These are phyloP conservation scores for Botrytis cinerea DNA, from an alignment of 2,329 filamentous ascomycete species.

Conservation along the genomic window DNA sequence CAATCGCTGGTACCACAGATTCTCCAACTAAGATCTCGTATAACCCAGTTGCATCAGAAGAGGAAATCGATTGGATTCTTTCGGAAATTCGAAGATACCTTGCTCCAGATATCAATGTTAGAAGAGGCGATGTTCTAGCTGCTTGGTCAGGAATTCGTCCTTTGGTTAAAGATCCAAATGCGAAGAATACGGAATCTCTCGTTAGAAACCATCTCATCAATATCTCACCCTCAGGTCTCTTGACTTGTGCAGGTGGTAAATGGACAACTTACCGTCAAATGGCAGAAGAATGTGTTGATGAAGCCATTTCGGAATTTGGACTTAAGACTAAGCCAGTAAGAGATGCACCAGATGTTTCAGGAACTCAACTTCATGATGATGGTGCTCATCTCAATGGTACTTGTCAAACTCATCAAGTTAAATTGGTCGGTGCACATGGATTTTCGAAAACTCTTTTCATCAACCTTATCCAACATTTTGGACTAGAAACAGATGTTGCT, in stretches of 20 bases:
- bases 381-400: conserved; percentile 68
- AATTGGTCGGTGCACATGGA: conserved; percentile 80
- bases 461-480: conserved; percentile 91
- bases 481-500: conserved; percentile 87
- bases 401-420: conserved; percentile 82
- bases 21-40: conserved; percentile 70
- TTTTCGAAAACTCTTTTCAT: conserved; percentile 92
- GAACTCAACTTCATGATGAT: conserved; percentile 70
- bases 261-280: conserved; percentile 94
- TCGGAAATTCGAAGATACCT: conserved; percentile 81
- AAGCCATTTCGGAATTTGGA: conserved; percentile 69
- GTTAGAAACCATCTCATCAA: conserved; percentile 86
- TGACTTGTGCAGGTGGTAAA: conserved; percentile 87
- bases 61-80: conserved; percentile 87
- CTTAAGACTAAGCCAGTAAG: conserved; percentile 58
- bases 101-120: conserved; percentile 80
- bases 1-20: conserved; percentile 86
- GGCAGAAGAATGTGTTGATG: conserved; percentile 86
- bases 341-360: conserved; percentile 67
- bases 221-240: conserved; percentile 73
- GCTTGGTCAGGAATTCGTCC: conserved; percentile 89
- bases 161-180: conserved; percentile 82
- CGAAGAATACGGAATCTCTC: conserved; percentile 81
- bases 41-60: conserved; percentile 76
- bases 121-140: conserved; percentile 82